Evolutionary conservation across 2,329 filamentous ascomycete genomes (phyloP).

Genomic region (Helotiales sp.): DNA sequence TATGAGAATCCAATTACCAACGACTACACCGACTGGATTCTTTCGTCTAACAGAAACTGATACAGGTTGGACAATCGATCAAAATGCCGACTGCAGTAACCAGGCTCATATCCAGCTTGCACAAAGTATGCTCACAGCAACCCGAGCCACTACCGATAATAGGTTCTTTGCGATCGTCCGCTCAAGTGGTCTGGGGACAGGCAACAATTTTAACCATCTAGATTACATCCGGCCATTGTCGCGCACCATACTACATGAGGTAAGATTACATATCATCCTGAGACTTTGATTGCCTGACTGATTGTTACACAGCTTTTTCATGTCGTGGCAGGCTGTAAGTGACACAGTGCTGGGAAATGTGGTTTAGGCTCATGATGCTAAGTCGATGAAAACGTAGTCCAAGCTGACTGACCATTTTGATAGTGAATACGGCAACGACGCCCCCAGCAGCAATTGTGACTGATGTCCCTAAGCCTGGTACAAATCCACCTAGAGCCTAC

Average conservation of each 20-base stretch:
- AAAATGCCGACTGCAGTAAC: conserved; percentile 4
- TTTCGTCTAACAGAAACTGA: conserved; percentile 1
- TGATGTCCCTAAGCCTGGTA: conserved; percentile 4
- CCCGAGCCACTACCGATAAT: background rate
- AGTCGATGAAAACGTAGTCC: background rate
- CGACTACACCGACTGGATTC: background rate
- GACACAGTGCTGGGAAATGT: too few species aligned
- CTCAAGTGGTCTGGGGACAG: conserved; percentile 1
- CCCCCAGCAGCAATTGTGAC: background rate
- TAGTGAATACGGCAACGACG: conserved; percentile 1
- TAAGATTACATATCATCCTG: conserved; percentile 1
- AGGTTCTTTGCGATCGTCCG: background rate
- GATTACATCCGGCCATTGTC: conserved; percentile 7
- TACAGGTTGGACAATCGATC: conserved; percentile 3
- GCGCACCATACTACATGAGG: conserved; percentile 7
- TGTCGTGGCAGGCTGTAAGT: conserved; percentile 8
- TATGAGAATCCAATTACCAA: conserved; percentile 1
- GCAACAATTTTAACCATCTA: background rate
- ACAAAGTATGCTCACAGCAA: background rate
- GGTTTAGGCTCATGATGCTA: too few species aligned
- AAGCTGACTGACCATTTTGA: conserved; percentile 1
- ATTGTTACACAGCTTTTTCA: conserved; percentile 6
- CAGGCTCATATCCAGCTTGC: conserved; percentile 6
- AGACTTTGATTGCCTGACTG: background rate
- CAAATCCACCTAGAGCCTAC: conserved; percentile 3